Conservation (phyloP, 2,329 filamentous ascomycete genomes). For the Diaporthe aspalathi region DNA sequence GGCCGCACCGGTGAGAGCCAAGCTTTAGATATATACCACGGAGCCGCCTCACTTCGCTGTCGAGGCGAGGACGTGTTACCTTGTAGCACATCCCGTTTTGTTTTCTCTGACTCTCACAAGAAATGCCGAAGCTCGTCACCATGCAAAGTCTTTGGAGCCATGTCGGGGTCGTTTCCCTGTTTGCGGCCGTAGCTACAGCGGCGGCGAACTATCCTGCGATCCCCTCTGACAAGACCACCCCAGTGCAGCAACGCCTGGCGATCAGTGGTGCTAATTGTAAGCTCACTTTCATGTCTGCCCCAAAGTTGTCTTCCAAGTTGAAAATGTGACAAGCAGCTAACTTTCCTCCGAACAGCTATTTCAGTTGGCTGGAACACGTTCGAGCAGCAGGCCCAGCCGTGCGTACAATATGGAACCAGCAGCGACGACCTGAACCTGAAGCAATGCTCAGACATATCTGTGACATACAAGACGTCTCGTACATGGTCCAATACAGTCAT, state of each 20-base stretch:
- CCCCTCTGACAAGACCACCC: conserved; percentile 37
- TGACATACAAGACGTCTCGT: conserved; percentile 38
- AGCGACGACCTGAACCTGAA: conserved; percentile 1
- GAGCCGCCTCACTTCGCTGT: neutral
- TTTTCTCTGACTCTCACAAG: neutral
- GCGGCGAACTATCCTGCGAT: conserved; percentile 34
- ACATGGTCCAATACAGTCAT: conserved; percentile 39
- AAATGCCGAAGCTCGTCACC: neutral
- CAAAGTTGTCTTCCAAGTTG: conserved; percentile 35
- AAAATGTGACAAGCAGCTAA: conserved; percentile 52
- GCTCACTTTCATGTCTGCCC: neutral
- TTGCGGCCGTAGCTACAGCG: conserved; percentile 15
- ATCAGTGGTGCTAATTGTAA: conserved; percentile 38
- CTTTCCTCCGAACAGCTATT: conserved; percentile 55
- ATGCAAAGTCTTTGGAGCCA: conserved; percentile 24
- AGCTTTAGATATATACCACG: neutral
- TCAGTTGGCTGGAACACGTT: conserved; percentile 40
- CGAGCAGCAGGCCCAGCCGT: conserved; percentile 30
- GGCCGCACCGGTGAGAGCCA: conserved; percentile 13
- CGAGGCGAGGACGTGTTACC: neutral
- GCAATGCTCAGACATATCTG: conserved; percentile 35
- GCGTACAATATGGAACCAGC: conserved; percentile 38
- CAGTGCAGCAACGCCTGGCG: conserved; percentile 36
- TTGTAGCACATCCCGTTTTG: no score
- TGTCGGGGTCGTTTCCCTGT: conserved; percentile 2